Percentiles rank a stretch among this genome's conserved stretches.
Evolutionary conservation across 176 grass and related monocot genomes (phyloP).

Genomic region (Cenchrus fungigraminus): DNA sequence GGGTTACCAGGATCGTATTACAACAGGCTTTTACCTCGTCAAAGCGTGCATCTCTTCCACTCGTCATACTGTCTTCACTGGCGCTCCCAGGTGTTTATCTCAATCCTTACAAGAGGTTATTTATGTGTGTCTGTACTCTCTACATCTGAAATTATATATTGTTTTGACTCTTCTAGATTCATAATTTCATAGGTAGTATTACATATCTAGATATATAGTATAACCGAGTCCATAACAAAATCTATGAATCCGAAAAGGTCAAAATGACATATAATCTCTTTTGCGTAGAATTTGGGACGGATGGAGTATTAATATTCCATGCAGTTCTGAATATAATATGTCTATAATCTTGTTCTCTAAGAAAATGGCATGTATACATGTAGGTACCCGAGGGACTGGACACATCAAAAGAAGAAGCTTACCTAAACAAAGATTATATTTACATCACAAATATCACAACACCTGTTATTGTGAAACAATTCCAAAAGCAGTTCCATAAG

Average conservation of each 20-base stretch:
- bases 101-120: not conserved
- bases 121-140: not conserved
- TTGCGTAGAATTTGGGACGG: no score
- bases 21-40: slow-evolving; percentile 38
- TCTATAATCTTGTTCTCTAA: not conserved
- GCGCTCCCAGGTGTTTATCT: slow-evolving; percentile 35
- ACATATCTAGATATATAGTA: no score
- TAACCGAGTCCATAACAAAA: no score
- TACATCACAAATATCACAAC: slow-evolving; percentile 36
- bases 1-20: slow-evolving; percentile 51
- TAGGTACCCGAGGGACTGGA: not conserved
- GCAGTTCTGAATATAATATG: not conserved
- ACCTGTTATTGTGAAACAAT: slow-evolving; percentile 1
- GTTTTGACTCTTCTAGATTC: no score
- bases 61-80: slow-evolving; percentile 39
- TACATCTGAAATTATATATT: no score
- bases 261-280: no score
- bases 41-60: slow-evolving; percentile 56
- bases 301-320: no score
- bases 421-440: slow-evolving; percentile 49
- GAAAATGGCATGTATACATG: not conserved
- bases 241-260: no score
- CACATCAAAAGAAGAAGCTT: not conserved
- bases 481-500: slow-evolving; percentile 25
- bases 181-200: no score